Evolutionary conservation across 305 asterid genomes (phyloP).

Genomic region (Fraxinus platypoda): DNA sequence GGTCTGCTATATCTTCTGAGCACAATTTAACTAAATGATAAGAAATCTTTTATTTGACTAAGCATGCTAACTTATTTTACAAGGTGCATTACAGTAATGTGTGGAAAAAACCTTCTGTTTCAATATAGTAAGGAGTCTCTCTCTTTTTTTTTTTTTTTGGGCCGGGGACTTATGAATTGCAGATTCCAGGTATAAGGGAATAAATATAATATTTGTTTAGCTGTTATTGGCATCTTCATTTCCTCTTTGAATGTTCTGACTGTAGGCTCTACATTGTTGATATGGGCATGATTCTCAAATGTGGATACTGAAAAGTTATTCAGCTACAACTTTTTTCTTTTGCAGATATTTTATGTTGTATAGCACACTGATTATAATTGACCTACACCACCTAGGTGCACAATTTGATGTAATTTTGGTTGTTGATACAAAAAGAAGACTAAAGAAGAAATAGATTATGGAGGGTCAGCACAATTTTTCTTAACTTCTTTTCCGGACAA

Average conservation of each 20-base stretch:
- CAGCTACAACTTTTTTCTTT: not conserved
- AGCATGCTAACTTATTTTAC: not conserved
- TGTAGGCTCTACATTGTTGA: not conserved
- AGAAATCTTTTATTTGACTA: not conserved
- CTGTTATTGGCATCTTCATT: not conserved
- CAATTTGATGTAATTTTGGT: not conserved
- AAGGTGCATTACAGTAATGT: not conserved
- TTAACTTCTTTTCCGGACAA: not conserved
- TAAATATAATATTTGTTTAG: not conserved
- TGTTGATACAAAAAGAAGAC: not conserved
- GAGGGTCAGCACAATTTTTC: not conserved
- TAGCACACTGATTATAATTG: not conserved
- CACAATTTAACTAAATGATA: not conserved
- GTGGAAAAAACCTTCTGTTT: not conserved
- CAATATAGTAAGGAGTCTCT: not conserved
- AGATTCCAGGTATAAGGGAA: not conserved
- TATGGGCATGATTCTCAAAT: not conserved
- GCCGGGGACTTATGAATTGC: not conserved
- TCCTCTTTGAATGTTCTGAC: not conserved
- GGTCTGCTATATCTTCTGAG: slow-evolving; percentile 36
- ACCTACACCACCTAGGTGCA: not conserved
- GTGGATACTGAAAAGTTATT: not conserved
- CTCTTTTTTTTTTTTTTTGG: not conserved
- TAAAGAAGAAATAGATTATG: not conserved
- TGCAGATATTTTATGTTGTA: not conserved